phyloP scores from a whole-genome alignment of 768 basidiomycete species.

The Cystobasidium tubakii region DNA sequence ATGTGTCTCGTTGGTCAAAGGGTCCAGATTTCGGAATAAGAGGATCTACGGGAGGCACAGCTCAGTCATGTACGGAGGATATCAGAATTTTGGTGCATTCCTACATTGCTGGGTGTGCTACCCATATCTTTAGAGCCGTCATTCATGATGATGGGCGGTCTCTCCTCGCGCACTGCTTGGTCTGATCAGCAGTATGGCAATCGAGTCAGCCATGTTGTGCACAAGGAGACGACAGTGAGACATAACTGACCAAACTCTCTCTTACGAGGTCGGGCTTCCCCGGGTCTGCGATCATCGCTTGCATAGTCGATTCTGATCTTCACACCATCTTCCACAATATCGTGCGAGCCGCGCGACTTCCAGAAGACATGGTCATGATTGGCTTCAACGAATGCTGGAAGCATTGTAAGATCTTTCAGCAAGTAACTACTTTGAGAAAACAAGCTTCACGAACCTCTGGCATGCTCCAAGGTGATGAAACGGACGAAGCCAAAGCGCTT shows the following conservation, averaged over 20 bases:
- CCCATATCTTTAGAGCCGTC: slow-evolving; percentile 97
- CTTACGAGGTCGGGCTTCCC: slow-evolving; percentile 36
- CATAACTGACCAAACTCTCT: not conserved
- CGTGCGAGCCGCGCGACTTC: slow-evolving; percentile 83
- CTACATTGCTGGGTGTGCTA: slow-evolving; percentile 57
- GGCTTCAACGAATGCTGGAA: slow-evolving; percentile 73
- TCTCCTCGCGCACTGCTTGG: not conserved
- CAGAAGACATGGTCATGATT: slow-evolving; percentile 85
- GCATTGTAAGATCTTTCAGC: too few species aligned
- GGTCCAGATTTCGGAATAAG: slow-evolving; percentile 83
- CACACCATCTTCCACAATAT: slow-evolving; percentile 70
- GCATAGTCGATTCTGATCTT: slow-evolving; percentile 91
- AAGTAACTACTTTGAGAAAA: too few species aligned
- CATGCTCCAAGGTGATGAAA: slow-evolving; percentile 77
- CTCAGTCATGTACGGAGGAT: too few species aligned
- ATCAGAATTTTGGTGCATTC: too few species aligned
- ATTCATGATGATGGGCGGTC: slow-evolving; percentile 55
- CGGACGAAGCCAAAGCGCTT: slow-evolving; percentile 97
- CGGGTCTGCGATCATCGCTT: slow-evolving; percentile 47
- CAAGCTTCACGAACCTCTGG: slow-evolving; percentile 52
- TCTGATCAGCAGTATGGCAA: not conserved
- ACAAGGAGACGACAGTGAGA: not conserved
- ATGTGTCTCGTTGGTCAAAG: slow-evolving; percentile 76
- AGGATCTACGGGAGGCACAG: slow-evolving; percentile 59
- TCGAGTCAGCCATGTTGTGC: not conserved